Evolutionary conservation across 495 filamentous ascomycete species (phyloP).

Genomic region (Rusavskia elegans): DNA sequence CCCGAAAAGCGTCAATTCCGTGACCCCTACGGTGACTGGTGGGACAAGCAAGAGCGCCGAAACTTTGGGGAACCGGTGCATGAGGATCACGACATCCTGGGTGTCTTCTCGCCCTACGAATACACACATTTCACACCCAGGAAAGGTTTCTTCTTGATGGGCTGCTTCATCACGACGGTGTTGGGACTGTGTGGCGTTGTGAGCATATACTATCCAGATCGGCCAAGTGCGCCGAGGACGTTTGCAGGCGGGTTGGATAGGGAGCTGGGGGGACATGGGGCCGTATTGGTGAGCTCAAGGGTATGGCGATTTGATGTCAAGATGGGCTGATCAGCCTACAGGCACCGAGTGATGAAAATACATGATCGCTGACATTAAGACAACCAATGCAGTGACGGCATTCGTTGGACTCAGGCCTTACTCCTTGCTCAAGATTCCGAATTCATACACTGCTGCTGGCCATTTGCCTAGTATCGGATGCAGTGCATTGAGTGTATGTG

Average conservation of each 20-base stretch:
- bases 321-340: neutral
- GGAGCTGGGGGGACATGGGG: conserved; percentile 62
- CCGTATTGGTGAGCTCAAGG: conserved; percentile 22
- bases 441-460: too few species aligned
- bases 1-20: conserved; percentile 70
- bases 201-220: conserved; percentile 70
- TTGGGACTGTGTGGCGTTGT: conserved; percentile 56
- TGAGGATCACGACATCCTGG: conserved; percentile 91
- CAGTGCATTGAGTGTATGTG: too few species aligned
- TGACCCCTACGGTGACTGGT: conserved; percentile 89
- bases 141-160: conserved; percentile 58
- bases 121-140: conserved; percentile 69
- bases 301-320: neutral
- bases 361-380: neutral
- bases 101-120: conserved; percentile 76
- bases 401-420: neutral
- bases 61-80: conserved; percentile 94
- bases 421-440: too few species aligned
- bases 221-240: conserved; percentile 55
- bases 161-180: conserved; percentile 54
- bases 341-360: neutral
- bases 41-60: conserved; percentile 91
- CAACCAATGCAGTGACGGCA: neutral
- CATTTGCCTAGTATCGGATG: too few species aligned
- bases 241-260: conserved; percentile 72